Evolutionary conservation across 1,139 yeast species (phyloP), one percentile per base, ranked within the genome.

Genomic region (Saccharomyces hybrid): DNA sequence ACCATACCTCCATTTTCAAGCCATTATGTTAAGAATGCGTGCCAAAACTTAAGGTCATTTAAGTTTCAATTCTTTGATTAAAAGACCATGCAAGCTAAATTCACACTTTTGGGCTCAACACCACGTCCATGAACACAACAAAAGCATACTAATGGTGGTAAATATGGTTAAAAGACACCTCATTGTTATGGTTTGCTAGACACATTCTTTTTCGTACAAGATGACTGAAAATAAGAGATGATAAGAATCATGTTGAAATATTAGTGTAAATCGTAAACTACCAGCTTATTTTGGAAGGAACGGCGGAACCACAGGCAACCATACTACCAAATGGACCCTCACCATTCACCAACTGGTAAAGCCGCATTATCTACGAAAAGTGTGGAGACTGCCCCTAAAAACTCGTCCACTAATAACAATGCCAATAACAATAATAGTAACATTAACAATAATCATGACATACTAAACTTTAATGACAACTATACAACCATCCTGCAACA

Each of bases 391-490:
- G 7, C 38, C 38, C 7, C 38, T n/a, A 32, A 5, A n/a, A 5
- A 32, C 38, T 32, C 38, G n/a, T 32, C 38, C 38, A n/a, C 38
- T 4, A 32, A n/a, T 32, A 5, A n/a, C 16, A 32, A 32, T 32
- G 7, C 38, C 38, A 32, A 4, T 5, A 32, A 42, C 27, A 27
- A 27, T n/a, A 48, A 29, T 48, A 25, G 47, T 20, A 27, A 16
- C 13, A 20, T 49, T 28, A 42, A 16, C 13, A 20, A 52, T 28
- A 42, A 41, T 14, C 53, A 51, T 48, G 63, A 57, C 20, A 56
- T 64, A 58, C 48, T 64, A 54, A 57, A 55, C 28, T 58, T 63
- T 46, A 59, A 61, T 47, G 67, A 64, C 28, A 64, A 63, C 52
- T 64, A 64, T 49, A 57, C 62, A 8, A 56, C 58, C 48, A 57